Evolutionary conservation across 1,284 basidiomycete genomes (phyloP).

Genomic region (Ceratobasidium sp.): DNA sequence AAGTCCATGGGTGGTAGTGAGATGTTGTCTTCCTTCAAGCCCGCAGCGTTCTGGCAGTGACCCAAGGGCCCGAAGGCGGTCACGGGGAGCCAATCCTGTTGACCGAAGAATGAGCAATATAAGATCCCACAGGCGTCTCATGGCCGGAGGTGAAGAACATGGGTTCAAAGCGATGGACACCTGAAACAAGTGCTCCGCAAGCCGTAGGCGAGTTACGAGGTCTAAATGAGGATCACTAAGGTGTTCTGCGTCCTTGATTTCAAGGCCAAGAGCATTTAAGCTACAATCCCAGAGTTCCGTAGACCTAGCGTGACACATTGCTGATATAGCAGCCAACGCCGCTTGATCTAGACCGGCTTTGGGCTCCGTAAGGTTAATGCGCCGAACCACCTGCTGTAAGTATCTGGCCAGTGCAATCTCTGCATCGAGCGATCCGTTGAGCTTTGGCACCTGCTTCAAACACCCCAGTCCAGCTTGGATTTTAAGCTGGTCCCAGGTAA

Average conservation of each 20-base stretch:
- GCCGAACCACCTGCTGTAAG: background rate
- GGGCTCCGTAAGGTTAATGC: background rate
- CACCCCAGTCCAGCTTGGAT: background rate
- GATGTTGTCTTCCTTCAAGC: background rate
- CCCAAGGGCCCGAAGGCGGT: background rate
- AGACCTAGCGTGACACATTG: background rate
- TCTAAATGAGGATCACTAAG: background rate
- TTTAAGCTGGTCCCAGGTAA: background rate
- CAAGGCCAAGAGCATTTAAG: background rate
- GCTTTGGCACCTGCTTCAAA: background rate
- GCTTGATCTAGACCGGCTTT: background rate
- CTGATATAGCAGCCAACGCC: background rate
- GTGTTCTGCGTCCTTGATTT: background rate
- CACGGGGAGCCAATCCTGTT: background rate
- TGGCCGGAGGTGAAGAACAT: background rate
- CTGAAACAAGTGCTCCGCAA: background rate
- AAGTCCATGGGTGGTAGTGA: background rate
- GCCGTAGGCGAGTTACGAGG: background rate
- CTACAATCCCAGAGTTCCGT: conserved; percentile 13
- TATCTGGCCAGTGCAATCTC: background rate
- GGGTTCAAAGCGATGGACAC: background rate
- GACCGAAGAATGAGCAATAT: background rate
- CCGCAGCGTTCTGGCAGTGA: background rate
- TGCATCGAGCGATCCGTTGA: background rate
- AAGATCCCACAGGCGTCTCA: background rate